Base-by-base conservation (phyloP, 2,329 filamentous ascomycete species). In the Xylariaceae sp. region DNA sequence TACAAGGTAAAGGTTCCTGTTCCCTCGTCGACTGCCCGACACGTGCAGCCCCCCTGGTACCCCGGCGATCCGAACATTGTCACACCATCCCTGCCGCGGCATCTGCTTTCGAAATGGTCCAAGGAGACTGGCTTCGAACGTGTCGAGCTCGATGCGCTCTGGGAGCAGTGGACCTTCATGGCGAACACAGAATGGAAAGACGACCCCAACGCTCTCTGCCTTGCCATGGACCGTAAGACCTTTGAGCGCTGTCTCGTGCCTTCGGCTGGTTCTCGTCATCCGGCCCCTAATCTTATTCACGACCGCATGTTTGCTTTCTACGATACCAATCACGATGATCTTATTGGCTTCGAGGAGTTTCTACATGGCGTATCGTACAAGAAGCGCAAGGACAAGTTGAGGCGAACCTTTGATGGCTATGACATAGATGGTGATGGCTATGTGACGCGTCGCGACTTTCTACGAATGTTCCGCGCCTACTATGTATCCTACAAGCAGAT, bases 231-330 rank as follows among this genome's bases (percentile, higher is more conserved):
- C 71, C 86, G 92, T 62, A 89, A 88, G 73, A 96, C 91, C 0
- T 99, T 99, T 74, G 91, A 97, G 71, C 86, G 89, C 52, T 96
- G 92, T 66, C 86, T 97, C 61, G 87, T 95, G 6, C 90, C 91
- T 2, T 89, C 89, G n/a, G 89, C 88, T 11, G 88, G 88, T n/a
- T 84, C 86, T 59, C 84, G 88, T 37, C 87, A 91, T 57, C 85
- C 88, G 9, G 82, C 88, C 0, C 90, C 93, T 1, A 97, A 95
- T 71, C 83, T 96, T 11, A 90, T 99, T 60, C 94, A 96, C 70
- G 93, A 99, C 72, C 88, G 94, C 66, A 94, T 97, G 83, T 99
- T 97, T 75, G 85, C 89, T 54, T 97, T 97, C 73, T 99, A 97
- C 73, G 94, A 99, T 74, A 89, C 87, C 37, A 93, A 97, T 72